phyloP scores from a whole-genome alignment of 2,329 filamentous ascomycete genomes.

The Cladorrhinum sp. region DNA sequence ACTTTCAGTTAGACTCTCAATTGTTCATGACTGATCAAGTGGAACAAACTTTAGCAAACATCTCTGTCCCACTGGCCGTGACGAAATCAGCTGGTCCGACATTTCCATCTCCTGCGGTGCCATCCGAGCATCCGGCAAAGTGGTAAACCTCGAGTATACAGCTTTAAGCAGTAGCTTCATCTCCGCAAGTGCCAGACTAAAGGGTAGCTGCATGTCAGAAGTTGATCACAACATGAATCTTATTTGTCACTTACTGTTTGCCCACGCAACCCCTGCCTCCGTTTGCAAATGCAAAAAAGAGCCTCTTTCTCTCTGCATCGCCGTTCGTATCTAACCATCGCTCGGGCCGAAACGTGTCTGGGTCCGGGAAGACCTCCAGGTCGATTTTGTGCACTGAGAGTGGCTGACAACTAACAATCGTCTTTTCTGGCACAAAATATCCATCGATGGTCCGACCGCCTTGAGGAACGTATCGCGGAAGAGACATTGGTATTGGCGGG shows the following conservation, averaged over 20 bases:
- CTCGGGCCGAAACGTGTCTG: conserved; percentile 75
- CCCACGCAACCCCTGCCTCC: conserved; percentile 65
- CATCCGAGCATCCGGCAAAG: conserved; percentile 53
- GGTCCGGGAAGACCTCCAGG: conserved; percentile 69
- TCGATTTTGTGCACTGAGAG: conserved; percentile 60
- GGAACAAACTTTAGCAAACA: conserved; percentile 54
- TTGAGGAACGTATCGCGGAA: conserved; percentile 57
- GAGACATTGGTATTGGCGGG: conserved; percentile 64
- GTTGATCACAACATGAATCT: background rate
- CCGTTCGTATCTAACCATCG: conserved; percentile 76
- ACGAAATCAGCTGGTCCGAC: conserved; percentile 66
- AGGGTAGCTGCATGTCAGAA: conserved; percentile 7
- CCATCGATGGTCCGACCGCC: conserved; percentile 56
- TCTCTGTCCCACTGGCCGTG: conserved; percentile 57
- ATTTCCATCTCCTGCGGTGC: conserved; percentile 58
- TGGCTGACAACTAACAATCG: conserved; percentile 60
- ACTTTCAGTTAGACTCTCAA: too few relatives aligned
- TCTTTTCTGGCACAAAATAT: conserved; percentile 49
- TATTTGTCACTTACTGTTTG: conserved; percentile 55
- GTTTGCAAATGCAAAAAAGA: conserved; percentile 64
- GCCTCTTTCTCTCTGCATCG: conserved; percentile 64
- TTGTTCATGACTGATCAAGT: conserved; percentile 16
- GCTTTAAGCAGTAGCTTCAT: conserved; percentile 65
- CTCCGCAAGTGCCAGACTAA: conserved; percentile 60
- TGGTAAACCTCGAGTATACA: conserved; percentile 58